These are phyloP conservation scores for Stenocarpella maydis DNA, from an alignment of 2,329 filamentous ascomycete genomes.

Conservation along the genomic window DNA sequence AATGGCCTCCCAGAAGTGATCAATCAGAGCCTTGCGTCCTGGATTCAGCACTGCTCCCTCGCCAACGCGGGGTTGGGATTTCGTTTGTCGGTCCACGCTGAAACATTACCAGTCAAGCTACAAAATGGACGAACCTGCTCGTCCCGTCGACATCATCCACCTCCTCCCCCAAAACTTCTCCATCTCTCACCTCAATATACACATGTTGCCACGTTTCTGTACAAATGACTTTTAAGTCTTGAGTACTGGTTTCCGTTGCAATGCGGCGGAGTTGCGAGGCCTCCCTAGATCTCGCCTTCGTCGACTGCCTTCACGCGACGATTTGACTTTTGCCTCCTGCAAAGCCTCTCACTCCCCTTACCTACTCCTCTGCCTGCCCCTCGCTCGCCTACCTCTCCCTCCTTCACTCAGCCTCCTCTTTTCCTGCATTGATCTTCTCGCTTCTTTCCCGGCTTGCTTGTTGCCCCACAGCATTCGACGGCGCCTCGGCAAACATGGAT, in stretches of 20 bases:
- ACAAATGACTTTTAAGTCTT: too few species aligned
- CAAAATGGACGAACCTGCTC: background rate
- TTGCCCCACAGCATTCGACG: background rate
- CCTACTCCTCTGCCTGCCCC: background rate
- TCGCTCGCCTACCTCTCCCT: background rate
- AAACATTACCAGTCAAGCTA: background rate
- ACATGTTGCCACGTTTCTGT: too few species aligned
- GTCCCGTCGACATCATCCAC: too few species aligned
- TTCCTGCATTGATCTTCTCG: background rate
- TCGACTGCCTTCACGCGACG: background rate
- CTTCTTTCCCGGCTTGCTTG: too few species aligned
- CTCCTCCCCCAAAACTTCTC: background rate
- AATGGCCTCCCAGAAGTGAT: too few species aligned
- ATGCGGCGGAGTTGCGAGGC: accelerated
- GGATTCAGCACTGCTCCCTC: background rate
- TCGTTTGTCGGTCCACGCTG: background rate
- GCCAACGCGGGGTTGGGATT: too few species aligned
- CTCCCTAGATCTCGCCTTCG: background rate
- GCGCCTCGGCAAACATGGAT: background rate
- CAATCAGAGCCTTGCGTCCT: background rate
- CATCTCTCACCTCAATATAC: background rate
- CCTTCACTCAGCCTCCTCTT: background rate
- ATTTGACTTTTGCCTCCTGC: background rate
- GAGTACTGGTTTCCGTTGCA: background rate
- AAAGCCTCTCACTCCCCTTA: background rate